Base-by-base conservation (phyloP, 352 stramenopile genomes). In the Pythium phragmitis region DNA sequence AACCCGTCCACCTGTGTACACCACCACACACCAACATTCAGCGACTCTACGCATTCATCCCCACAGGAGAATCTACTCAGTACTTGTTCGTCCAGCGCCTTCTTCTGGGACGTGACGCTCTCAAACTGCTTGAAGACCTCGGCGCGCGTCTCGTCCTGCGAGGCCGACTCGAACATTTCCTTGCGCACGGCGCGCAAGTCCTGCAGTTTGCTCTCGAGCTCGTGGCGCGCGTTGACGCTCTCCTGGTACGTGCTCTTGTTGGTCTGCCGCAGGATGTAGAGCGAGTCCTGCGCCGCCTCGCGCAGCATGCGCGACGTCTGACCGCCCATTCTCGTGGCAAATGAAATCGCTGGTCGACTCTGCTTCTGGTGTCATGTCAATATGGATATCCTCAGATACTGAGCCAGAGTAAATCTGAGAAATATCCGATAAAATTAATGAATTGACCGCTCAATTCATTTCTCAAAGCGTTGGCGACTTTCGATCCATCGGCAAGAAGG, bases 221-320 rank as follows among this genome's bases (percentile, higher is more conserved):
- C 80, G 19, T 74, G 60, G 43, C 78, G 79, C 45, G 78, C 73
- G 12, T 57, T 64, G 12, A 83, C 71, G 56, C 80, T 89, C 52
- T 80, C 70, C 56, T 91, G 74, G 62, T 95, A 95, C 26, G 77
- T 80, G 21, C 64, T 62, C 49, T 73, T 77, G 63, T 88, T 90
- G 17, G 86, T 95, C 70, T 91, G 78, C 7, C 79, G 79, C 51
- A 95, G 61, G 66, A 95, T 92, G 72, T 87, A 91, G 49, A 80
- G 68, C 64, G 85, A 91, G 74, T 95, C 86, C 67, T 86, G 68
- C 23, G 87, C 69, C 59, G 88, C 87, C 75, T 91, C 77, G 46
- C 76, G 77, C 63, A 92, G 69, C 79, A 95, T 90, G 53, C 82
- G 84, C 19, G 84, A 91, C 54, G 77, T 89, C 73, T 92, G 80